A percentile compares a stretch with the other conserved stretches of the same genome.
These are phyloP conservation scores for Pyrus communis DNA, from an alignment of 306 rosid genomes.

Conservation along the genomic window DNA sequence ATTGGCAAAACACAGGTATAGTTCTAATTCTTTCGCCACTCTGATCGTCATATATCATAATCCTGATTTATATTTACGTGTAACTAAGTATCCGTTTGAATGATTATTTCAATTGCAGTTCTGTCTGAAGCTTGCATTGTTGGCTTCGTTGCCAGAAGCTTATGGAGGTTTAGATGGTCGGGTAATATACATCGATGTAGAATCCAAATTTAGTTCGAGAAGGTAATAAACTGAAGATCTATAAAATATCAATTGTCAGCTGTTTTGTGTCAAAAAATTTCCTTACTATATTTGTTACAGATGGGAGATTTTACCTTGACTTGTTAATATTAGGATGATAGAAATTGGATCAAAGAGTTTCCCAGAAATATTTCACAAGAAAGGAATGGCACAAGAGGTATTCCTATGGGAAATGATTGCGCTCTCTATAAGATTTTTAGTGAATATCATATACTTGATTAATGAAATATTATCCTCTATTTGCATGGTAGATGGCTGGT, in stretches of 20 bases:
- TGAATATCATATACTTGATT: neutral
- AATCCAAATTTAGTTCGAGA: slow-evolving; percentile 79
- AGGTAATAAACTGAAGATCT: slow-evolving; percentile 36
- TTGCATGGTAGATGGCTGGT: slow-evolving; percentile 69
- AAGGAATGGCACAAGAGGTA: slow-evolving; percentile 88
- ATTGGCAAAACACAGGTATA: slow-evolving; percentile 84
- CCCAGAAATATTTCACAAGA: slow-evolving; percentile 70
- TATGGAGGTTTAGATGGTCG: slow-evolving; percentile 82
- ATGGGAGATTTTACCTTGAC: neutral
- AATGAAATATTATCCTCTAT: slow-evolving; percentile 5
- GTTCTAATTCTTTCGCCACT: neutral
- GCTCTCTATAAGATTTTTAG: neutral
- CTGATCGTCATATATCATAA: neutral
- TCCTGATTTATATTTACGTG: neutral
- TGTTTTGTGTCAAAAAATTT: slow-evolving; percentile 10
- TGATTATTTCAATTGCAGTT: slow-evolving; percentile 41
- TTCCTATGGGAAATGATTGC: slow-evolving; percentile 5
- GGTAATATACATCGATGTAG: slow-evolving; percentile 78
- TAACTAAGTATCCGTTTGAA: neutral
- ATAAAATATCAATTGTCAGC: neutral
- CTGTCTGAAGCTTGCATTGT: slow-evolving; percentile 83
- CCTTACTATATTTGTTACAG: neutral
- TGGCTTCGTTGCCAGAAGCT: slow-evolving; percentile 56
- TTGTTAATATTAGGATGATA: slow-evolving; percentile 49
- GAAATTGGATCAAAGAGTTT: slow-evolving; percentile 79